Evolutionary conservation across 371 early-diverging fungal species (phyloP).

Genomic region (Entomophthora muscae): DNA sequence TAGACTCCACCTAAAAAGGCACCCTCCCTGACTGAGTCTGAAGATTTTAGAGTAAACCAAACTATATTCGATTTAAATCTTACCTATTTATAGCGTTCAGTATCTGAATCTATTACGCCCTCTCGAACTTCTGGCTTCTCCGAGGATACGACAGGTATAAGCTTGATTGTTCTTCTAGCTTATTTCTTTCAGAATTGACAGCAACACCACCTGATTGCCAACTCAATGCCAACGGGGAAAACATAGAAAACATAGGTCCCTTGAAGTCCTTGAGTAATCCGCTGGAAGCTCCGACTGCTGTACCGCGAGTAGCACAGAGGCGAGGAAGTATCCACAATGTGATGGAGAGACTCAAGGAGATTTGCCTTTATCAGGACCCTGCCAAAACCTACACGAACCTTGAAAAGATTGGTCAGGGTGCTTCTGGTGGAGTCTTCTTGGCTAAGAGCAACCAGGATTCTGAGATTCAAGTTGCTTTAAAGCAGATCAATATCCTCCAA

Average conservation of each 20-base stretch:
- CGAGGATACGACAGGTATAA: neutral
- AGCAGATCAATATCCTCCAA: constrained; percentile 75
- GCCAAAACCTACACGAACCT: constrained; percentile 28
- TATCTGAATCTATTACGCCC: neutral
- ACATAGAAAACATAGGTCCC: neutral
- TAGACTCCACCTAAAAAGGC: neutral
- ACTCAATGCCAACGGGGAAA: neutral
- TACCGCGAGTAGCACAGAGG: neutral
- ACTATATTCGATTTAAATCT: neutral
- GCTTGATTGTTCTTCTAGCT: neutral
- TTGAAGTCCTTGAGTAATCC: neutral
- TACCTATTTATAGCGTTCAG: neutral
- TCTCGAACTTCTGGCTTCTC: neutral
- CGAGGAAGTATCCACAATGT: constrained; percentile 32
- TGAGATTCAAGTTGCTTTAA: constrained; percentile 53
- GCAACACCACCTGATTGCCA: neutral
- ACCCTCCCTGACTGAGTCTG: neutral
- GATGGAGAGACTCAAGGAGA: constrained; percentile 48
- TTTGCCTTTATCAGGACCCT: constrained; percentile 71
- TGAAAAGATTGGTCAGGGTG: constrained; percentile 53
- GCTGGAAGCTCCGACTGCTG: neutral
- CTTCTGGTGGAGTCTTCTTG: constrained; percentile 42
- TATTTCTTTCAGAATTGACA: neutral
- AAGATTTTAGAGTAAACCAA: neutral
- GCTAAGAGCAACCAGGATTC: constrained; percentile 40